Evolutionary conservation across 345 rosid species (phyloP).

Genomic region (Excoecaria cochinchinensis): DNA sequence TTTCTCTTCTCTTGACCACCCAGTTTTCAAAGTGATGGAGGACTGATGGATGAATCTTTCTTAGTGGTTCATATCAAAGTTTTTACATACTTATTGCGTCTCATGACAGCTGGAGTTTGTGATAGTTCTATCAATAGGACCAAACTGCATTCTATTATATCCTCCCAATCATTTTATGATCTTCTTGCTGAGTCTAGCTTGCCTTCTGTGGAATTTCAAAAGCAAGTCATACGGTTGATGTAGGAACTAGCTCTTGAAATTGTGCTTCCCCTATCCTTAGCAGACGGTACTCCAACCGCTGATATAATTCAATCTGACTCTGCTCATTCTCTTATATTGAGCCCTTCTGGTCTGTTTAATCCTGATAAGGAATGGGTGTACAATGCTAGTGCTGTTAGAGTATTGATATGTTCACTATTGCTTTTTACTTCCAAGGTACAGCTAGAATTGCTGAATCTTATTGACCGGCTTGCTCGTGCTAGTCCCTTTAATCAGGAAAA

Average conservation of each 20-base stretch:
- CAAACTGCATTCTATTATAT: slow-evolving; percentile 73
- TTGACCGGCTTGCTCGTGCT: slow-evolving; percentile 82
- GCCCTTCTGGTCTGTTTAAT: slow-evolving; percentile 59
- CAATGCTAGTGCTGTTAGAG: slow-evolving; percentile 87
- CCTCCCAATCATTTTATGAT: slow-evolving; percentile 89
- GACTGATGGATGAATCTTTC: slow-evolving; percentile 52
- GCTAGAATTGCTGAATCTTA: slow-evolving; percentile 73
- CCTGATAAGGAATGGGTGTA: slow-evolving; percentile 81
- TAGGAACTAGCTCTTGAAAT: slow-evolving; percentile 95
- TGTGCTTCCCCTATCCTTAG: slow-evolving; percentile 83
- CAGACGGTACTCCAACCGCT: slow-evolving; percentile 48
- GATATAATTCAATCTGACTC: slow-evolving; percentile 47
- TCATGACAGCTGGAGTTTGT: slow-evolving; percentile 81
- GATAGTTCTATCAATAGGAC: slow-evolving; percentile 78
- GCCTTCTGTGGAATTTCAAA: slow-evolving; percentile 90
- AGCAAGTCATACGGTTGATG: slow-evolving; percentile 88
- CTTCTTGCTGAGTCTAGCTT: slow-evolving; percentile 89
- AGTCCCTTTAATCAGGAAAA: slow-evolving; percentile 92
- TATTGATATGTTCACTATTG: slow-evolving; percentile 79
- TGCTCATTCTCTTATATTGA: slow-evolving; percentile 49
- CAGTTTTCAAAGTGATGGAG: slow-evolving; percentile 75
- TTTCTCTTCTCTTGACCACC: slow-evolving; percentile 92
- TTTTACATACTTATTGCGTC: no score
- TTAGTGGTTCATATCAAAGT: slow-evolving; percentile 54
- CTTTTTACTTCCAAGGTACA: slow-evolving; percentile 94